Evolutionary conservation across 2,329 filamentous ascomycete genomes (phyloP), one percentile per base, ranked within the genome.

Genomic region (Stemphylium beticola): DNA sequence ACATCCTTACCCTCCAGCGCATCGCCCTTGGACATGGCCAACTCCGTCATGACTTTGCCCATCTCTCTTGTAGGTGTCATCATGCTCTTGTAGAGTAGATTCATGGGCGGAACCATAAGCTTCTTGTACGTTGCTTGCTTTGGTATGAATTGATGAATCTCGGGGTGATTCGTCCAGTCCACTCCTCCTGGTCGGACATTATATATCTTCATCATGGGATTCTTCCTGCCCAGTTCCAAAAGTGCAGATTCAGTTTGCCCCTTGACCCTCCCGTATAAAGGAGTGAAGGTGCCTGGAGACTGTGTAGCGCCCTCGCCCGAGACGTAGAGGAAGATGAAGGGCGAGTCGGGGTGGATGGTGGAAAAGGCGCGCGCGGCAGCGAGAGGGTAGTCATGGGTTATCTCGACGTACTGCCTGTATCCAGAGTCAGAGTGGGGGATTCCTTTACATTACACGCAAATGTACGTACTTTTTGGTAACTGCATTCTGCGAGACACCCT

Each of bases 271-370:
- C 79, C 86, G 65, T 85, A 92, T 39, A 84, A 74, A 15, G 81
- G 71, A 0, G 87, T 83, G 62, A 87, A 81, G 4, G 72, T 68
- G 3, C 82, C 81, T 0, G 87, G 88, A 1, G 74, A 74, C 15
- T 81, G 81, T 1, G 85, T 87, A 0, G 87, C 83, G 40, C 85
- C 85, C 46, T 79, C 75, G 43, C 87, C 88, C 0, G 89, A 92
- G 26, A 92, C 82, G 67, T 86, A 89, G 58, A 92, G 79, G 71
- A 92, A 92, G 46, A 84, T 85, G 73, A 92, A 87, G 0, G 85
- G 83, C 36, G 79, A 67, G 4, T 75, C 68, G 12, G 75, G 74
- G 2, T 81, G 75, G 11, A 87, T 73, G 0, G 71, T 71, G 1
- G 80, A 71, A 64, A 90, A 87, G 11, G 86, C 84, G 54, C 80